A percentile compares a stretch with the other conserved stretches of the same genome.
phyloP scores from a whole-genome alignment of 495 filamentous ascomycete genomes.

The Penicillium coprophilum region DNA sequence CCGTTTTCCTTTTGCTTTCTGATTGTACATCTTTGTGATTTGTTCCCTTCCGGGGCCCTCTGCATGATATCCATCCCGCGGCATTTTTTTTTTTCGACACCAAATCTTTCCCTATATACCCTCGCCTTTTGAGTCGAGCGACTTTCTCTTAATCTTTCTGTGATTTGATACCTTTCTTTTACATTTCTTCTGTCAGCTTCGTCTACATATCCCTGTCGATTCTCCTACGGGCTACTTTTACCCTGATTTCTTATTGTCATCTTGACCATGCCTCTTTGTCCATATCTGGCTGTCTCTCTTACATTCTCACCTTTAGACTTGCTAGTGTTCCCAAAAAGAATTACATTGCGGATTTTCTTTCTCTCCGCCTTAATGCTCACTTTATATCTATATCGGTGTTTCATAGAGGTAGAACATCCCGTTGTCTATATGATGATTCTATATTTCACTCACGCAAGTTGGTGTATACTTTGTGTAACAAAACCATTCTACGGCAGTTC shows the following conservation, averaged over 20 bases:
- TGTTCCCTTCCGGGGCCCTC: slow-evolving; percentile 18
- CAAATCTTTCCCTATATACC: not conserved
- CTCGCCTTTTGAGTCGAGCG: not conserved
- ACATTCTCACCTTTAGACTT: slow-evolving; percentile 9
- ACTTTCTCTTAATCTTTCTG: slow-evolving; percentile 14
- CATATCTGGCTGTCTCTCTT: slow-evolving; percentile 7
- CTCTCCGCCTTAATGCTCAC: not conserved
- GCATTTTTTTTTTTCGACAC: slow-evolving; percentile 13
- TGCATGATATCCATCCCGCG: slow-evolving; percentile 35
- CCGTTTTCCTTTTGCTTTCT: slow-evolving; percentile 9
- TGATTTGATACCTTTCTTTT: slow-evolving; percentile 16
- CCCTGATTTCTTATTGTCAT: slow-evolving; percentile 3
- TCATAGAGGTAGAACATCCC: not conserved
- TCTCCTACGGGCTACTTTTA: slow-evolving; percentile 9
- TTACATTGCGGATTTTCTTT: not conserved
- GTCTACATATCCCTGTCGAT: slow-evolving; percentile 12
- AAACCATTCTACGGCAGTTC: too few species aligned
- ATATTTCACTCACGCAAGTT: not conserved
- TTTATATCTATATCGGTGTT: not conserved
- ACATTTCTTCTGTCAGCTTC: slow-evolving; percentile 12
- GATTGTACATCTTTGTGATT: slow-evolving; percentile 27
- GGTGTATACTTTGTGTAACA: not conserved
- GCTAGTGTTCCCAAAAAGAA: not conserved
- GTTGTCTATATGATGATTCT: not conserved
- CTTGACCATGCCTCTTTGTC: slow-evolving; percentile 5